Evolutionary conservation across 2,329 filamentous ascomycete species (phyloP).

Genomic region (Ascochyta clinopodiicola): DNA sequence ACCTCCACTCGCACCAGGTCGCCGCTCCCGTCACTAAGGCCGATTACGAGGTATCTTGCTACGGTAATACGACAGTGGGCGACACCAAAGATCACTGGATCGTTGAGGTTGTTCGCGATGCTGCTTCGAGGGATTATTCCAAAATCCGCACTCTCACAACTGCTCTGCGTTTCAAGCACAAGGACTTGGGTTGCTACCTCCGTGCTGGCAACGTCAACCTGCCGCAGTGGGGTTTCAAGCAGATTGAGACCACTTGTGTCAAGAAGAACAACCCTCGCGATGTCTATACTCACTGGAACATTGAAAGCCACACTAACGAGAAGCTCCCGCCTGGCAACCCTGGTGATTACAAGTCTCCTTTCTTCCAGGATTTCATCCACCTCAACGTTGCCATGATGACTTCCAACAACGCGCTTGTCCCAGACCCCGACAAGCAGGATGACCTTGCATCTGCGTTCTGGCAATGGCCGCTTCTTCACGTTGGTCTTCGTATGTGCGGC

Average conservation of each 20-base stretch:
- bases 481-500: conserved; percentile 96
- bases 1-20: conserved; percentile 93
- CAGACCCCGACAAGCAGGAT: conserved; percentile 98
- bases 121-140: conserved; percentile 82
- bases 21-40: conserved; percentile 86
- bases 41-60: conserved; percentile 92
- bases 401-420: conserved; percentile 96
- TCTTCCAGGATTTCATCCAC: conserved; percentile 97
- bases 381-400: conserved; percentile 99
- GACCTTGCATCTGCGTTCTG: conserved; percentile 96
- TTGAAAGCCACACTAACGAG: conserved; percentile 93
- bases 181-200: conserved; percentile 86
- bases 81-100: conserved; percentile 99
- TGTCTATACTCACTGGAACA: conserved; percentile 98
- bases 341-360: conserved; percentile 93
- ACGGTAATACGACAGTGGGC: conserved; percentile 92
- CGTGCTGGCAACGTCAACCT: conserved; percentile 95
- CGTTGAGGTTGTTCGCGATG: conserved; percentile 89
- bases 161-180: conserved; percentile 85
- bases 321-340: conserved; percentile 88
- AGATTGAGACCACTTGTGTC: conserved; percentile 95
- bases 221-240: conserved; percentile 99
- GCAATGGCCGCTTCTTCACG: conserved; percentile 97
- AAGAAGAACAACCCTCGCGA: conserved; percentile 93
- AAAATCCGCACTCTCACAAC: conserved; percentile 91